Percentiles rank a stretch among this genome's conserved stretches.
Evolutionary conservation across 208 protist genomes (phyloP).

Genomic region (Leishmania arabica): DNA sequence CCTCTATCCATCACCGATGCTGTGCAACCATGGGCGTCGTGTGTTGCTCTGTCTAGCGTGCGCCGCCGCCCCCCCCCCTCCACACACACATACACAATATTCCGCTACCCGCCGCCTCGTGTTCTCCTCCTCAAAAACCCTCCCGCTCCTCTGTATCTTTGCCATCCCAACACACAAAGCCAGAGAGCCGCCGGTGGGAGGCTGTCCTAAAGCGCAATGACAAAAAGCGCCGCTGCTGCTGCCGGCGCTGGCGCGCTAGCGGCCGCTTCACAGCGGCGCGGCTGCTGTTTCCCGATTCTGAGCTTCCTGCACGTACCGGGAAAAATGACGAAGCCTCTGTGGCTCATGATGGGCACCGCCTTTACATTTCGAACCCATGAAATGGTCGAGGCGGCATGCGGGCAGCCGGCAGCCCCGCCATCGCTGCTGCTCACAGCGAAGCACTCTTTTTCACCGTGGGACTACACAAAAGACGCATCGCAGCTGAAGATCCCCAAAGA

Average conservation of each 20-base stretch:
- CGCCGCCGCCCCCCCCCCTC: neutral
- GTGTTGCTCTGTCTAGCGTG: neutral
- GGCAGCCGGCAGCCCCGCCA: neutral
- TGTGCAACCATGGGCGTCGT: neutral
- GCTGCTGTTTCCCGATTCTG: constrained; percentile 62
- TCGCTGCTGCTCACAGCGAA: constrained; percentile 74
- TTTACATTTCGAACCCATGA: constrained; percentile 34
- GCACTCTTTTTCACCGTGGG: constrained; percentile 81
- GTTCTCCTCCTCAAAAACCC: neutral
- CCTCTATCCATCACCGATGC: neutral
- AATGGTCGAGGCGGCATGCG: neutral
- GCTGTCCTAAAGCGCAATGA: neutral
- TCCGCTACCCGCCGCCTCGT: neutral
- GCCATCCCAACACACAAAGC: neutral
- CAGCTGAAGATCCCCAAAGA: constrained; percentile 76
- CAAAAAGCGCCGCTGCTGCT: neutral
- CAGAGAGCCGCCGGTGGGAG: neutral
- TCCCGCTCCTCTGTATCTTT: neutral
- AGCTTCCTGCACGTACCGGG: constrained; percentile 84
- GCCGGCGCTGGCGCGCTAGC: neutral
- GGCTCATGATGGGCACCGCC: constrained; percentile 88
- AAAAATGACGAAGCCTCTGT: constrained; percentile 77
- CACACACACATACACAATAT: neutral
- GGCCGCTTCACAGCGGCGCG: neutral
- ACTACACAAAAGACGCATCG: constrained; percentile 52